phyloP scores from a whole-genome alignment of 192 early-diverging fungal species.

The Rhizoclosmatium sp. region DNA sequence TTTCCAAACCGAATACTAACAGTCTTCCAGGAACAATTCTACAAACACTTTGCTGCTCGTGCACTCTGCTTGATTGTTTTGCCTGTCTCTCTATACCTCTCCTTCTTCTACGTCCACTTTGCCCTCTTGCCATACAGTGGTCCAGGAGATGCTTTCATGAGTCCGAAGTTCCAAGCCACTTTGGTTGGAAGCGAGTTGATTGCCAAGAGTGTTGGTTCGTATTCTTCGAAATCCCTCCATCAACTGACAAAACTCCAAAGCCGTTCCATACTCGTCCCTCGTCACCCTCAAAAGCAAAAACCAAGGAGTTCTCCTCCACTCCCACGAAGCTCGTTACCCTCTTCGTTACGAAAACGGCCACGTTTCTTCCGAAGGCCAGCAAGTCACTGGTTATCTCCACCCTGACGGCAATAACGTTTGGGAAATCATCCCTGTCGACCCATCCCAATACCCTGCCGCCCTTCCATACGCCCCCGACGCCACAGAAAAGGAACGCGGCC shows the following conservation, averaged over 20 bases:
- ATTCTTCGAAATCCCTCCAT: not conserved
- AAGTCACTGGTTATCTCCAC: constrained; percentile 81
- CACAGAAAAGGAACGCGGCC: constrained; percentile 43
- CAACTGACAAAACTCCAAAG: constrained; percentile 41
- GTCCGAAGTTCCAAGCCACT: constrained; percentile 84
- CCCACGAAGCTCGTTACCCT: constrained; percentile 80
- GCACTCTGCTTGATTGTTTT: constrained; percentile 83
- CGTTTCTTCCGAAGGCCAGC: constrained; percentile 86
- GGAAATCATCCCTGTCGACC: constrained; percentile 65
- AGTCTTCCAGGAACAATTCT: constrained; percentile 64
- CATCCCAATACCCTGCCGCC: constrained; percentile 22
- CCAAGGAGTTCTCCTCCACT: constrained; percentile 80
- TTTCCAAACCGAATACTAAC: not conserved
- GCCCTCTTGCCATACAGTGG: constrained; percentile 79
- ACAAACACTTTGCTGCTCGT: constrained; percentile 85
- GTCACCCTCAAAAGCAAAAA: constrained; percentile 83
- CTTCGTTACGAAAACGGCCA: constrained; percentile 91
- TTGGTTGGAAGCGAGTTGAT: constrained; percentile 79
- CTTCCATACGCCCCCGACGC: constrained; percentile 21
- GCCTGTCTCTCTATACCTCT: constrained; percentile 79
- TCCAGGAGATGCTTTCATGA: constrained; percentile 94
- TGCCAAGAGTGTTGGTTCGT: constrained; percentile 53
- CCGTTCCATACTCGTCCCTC: constrained; percentile 81
- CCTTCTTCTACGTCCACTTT: constrained; percentile 95
- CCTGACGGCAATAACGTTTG: constrained; percentile 90